A percentile compares a stretch with the other conserved stretches of the same genome.
These are phyloP conservation scores for Massarina eburnea DNA, from an alignment of 2,329 filamentous ascomycete species.

Conservation along the genomic window DNA sequence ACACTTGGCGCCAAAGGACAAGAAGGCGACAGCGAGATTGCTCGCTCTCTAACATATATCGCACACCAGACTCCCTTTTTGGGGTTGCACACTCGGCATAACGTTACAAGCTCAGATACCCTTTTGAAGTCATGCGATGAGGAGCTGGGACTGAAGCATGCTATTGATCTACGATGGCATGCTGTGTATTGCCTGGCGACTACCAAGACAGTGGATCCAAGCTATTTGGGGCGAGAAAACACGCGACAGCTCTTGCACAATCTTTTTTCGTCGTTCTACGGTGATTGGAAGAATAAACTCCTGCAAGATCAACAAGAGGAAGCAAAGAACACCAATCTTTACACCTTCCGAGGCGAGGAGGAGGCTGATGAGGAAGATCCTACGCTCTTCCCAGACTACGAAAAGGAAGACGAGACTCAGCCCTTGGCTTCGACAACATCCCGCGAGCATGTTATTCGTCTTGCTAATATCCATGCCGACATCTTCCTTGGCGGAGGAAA, in stretches of 20 bases:
- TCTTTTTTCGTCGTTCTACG: slow-evolving; percentile 72
- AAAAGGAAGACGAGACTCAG: slow-evolving; percentile 51
- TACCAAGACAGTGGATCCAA: slow-evolving; percentile 27
- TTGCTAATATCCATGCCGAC: slow-evolving; percentile 37
- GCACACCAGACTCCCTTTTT: slow-evolving; percentile 37
- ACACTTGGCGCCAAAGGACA: slow-evolving; percentile 51
- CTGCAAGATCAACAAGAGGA: slow-evolving; percentile 74
- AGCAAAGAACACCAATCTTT: slow-evolving; percentile 73
- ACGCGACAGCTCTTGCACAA: slow-evolving; percentile 57
- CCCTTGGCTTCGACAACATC: slow-evolving; percentile 19
- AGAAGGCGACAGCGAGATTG: slow-evolving; percentile 16
- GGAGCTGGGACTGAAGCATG: slow-evolving; percentile 20
- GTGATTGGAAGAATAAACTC: slow-evolving; percentile 77
- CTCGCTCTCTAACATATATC: slow-evolving; percentile 27
- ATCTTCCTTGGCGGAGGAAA: slow-evolving; percentile 27
- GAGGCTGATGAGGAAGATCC: slow-evolving; percentile 77
- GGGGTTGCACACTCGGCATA: slow-evolving; percentile 15
- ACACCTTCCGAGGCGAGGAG: slow-evolving; percentile 80
- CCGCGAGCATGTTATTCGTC: slow-evolving; percentile 36
- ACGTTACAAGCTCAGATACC: slow-evolving; percentile 15
- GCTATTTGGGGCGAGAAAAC: slow-evolving; percentile 9
- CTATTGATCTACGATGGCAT: slow-evolving; percentile 41
- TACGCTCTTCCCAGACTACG: slow-evolving; percentile 78
- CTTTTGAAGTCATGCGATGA: slow-evolving; percentile 21
- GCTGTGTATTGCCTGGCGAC: slow-evolving; percentile 30